Evolutionary conservation across 2,329 filamentous ascomycete species (phyloP), one percentile per base, ranked within the genome.

Genomic region (Dothiorella sarmentorum): DNA sequence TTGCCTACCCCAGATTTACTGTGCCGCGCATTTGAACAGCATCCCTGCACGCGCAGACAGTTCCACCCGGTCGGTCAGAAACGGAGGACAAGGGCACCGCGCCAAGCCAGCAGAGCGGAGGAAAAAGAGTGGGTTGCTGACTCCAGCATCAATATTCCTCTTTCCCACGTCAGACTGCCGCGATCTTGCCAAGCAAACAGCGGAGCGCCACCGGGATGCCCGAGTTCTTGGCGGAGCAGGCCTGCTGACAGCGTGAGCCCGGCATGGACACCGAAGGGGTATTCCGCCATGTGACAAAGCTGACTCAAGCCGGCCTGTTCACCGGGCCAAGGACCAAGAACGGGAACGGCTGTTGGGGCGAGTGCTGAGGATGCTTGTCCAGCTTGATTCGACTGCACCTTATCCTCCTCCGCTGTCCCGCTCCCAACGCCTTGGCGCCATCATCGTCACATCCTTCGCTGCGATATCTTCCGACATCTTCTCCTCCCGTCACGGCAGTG

Each of bases 1-100:
- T 35, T 24, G 37, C 37, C n/a, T 58, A 42, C 56, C 56, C 56
- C 56, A 51, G 56, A 58, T 58, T 52, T 58, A 42, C 56, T 58
- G 45, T 58, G 56, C 56, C 56, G 44, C 56, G 56, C 37, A 57
- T 37, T n/a, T 47, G 22, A 15, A n/a, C 42, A 11, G 24, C 18
- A 9, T n/a, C 31, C 55, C 24, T 49, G 43, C 43, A 40, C 42
- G 43, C 44, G 42, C 43, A 40, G 42, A 49, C 11, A 18, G 18
- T 15, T 47, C 24, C 43, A 20, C 33, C 18, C 15, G 31, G 26
- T 37, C 10, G 17, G 53, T 17, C 29, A 38, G 43, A 47, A 42
- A 17, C 22, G 26, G 44, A 49, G 7, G 17, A 37, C n/a, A 43
- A n/a, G n/a, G n/a, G n/a, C n/a, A n/a, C n/a, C n/a, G n/a, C n/a